Evolutionary conservation across 495 filamentous ascomycete species (phyloP), one percentile per base, ranked within the genome.

Genomic region (Venustampulla echinocandica): DNA sequence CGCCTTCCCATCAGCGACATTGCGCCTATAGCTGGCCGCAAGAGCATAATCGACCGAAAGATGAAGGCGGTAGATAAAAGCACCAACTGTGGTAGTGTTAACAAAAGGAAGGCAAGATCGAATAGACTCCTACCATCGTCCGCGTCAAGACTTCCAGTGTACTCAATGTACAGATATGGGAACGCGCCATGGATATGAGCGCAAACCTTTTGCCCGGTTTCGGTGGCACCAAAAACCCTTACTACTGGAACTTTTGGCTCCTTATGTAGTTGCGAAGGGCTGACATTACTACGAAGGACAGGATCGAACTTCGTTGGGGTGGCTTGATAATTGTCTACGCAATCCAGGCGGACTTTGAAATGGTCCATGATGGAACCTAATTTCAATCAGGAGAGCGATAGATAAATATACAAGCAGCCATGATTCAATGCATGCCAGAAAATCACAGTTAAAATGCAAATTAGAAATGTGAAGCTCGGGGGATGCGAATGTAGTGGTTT

Each of bases 181-280:
- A 97, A 88, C 22, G 82, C 90, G 50, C 93, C 92, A 61, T 98
- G 92, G 36, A 98, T 80, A 72, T 98, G 92, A 18, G 87, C 88
- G 67, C 92, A 97, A 13, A 97, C 86, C 52, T 90, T 94, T 62
- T 98, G 90, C 1, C 93, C 93, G 0, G 88, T 86, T 62, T 96
- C 93, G 2, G 92, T 95, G 3, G 88, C 80, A 0, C 92, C 93
- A 62, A 96, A 98, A 15, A 92, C 77, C 51, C 92, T 80, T 40
- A 98, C 82, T 18, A 97, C 80, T 1, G 92, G 93, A 7, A 97
- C 79, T 44, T 74, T 82, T 1, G 85, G 80, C 27, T 75, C 72
- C 43, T 73, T 81, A 51, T 55, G 70, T 60, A 61, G 62, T 62
- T 69, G 73, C 30, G 63, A 68, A 46, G 63, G 65, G 4, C 50